Evolutionary conservation across 1,139 yeast genomes (phyloP).

Genomic region (Debaryomyces nepalensis): DNA sequence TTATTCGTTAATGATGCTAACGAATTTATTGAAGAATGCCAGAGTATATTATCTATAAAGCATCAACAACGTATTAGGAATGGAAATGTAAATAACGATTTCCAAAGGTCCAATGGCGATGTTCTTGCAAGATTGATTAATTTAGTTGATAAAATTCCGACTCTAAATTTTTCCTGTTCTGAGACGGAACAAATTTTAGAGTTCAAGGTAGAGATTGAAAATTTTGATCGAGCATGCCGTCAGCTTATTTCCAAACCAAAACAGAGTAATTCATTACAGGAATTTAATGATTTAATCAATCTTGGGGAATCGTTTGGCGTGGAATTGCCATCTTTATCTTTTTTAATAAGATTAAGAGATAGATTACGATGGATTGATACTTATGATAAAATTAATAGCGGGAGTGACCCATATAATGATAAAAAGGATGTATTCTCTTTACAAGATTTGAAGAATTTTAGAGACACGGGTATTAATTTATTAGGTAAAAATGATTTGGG

Average conservation of each 20-base stretch:
- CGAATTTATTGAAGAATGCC: slow-evolving; percentile 61
- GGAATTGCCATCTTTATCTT: slow-evolving; percentile 53
- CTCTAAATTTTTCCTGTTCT: slow-evolving; percentile 54
- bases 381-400: slow-evolving; percentile 38
- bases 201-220: slow-evolving; percentile 56
- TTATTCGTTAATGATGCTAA: slow-evolving; percentile 50
- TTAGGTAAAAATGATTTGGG: slow-evolving; percentile 34
- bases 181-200: slow-evolving; percentile 66
- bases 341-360: slow-evolving; percentile 53
- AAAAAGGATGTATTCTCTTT: slow-evolving; percentile 44
- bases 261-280: slow-evolving; percentile 33
- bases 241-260: slow-evolving; percentile 34
- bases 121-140: slow-evolving; percentile 29
- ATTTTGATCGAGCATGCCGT: slow-evolving; percentile 56
- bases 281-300: slow-evolving; percentile 51
- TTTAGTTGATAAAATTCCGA: slow-evolving; percentile 53
- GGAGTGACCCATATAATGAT: slow-evolving; percentile 48
- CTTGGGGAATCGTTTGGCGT: slow-evolving; percentile 66
- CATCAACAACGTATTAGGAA: slow-evolving; percentile 56
- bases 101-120: slow-evolving; percentile 20
- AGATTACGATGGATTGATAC: slow-evolving; percentile 54
- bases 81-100: slow-evolving; percentile 22
- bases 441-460: slow-evolving; percentile 39
- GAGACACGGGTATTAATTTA: slow-evolving; percentile 45
- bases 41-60: slow-evolving; percentile 51